A percentile compares a stretch with the other conserved stretches of the same genome.
Evolutionary conservation across 768 basidiomycete species (phyloP).

Genomic region (Mycena haematopus): DNA sequence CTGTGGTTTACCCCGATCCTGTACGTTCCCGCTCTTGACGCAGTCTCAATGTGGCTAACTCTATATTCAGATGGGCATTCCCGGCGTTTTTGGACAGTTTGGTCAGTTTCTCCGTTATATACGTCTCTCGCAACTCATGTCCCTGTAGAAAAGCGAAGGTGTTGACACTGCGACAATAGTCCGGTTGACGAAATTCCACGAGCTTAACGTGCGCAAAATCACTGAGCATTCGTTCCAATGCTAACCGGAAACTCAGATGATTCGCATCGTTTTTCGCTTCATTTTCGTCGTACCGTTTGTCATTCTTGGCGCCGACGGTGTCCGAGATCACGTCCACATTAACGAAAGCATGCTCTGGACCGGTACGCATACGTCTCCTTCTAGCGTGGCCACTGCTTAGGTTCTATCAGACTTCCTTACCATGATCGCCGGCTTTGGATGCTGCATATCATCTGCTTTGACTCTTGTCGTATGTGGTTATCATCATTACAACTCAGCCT

Average conservation of each 20-base stretch:
- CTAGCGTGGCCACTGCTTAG: not conserved
- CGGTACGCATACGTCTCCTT: conserved; percentile 39
- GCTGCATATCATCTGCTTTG: conserved; percentile 70
- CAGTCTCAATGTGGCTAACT: conserved; percentile 21
- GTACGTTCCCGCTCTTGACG: conserved; percentile 42
- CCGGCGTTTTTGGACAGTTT: conserved; percentile 66
- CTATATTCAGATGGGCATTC: conserved; percentile 60
- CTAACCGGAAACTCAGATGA: conserved; percentile 48
- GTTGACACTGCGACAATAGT: conserved; percentile 72
- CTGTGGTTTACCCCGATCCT: conserved; percentile 77
- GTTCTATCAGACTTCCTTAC: conserved; percentile 58
- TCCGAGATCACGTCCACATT: conserved; percentile 63
- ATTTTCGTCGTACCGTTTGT: conserved; percentile 70
- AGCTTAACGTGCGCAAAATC: conserved; percentile 66
- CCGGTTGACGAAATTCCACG: conserved; percentile 80
- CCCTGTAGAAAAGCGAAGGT: conserved; percentile 57
- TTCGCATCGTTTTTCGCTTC: conserved; percentile 77
- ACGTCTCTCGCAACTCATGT: not conserved
- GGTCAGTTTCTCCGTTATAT: conserved; percentile 45
- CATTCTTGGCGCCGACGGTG: conserved; percentile 73
- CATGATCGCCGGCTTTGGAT: conserved; percentile 64
- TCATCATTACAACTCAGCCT: not conserved
- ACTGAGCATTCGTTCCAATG: not conserved
- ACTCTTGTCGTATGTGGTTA: conserved; percentile 66
- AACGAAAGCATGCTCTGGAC: conserved; percentile 66